Evolutionary conservation across 441 rosid genomes (phyloP), one percentile per base, ranked within the genome.

Genomic region (Adansonia gregorii): DNA sequence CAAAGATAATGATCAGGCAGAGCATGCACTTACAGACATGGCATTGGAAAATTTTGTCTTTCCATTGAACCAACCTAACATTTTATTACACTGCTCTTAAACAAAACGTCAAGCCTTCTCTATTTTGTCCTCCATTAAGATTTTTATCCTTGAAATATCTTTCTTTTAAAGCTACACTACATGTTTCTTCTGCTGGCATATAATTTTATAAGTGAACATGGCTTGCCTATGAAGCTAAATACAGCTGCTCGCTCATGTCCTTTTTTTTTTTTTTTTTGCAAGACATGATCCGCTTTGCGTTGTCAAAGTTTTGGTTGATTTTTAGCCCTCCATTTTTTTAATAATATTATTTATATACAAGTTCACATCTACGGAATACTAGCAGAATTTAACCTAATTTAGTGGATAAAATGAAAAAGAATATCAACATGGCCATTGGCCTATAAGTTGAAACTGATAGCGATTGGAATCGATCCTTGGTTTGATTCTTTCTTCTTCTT

Each of bases 61-160:
- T 79, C 96, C 81, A 79, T 77, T 80, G 52, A 80, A 68, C 91
- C 92, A 84, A 77, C 89, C 89, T 65, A 87, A 80, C 93, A 91
- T 91, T 75, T 75, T 51, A 10, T 49, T 65, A 65, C 14, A 48
- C 51, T 9, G 35, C 52, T 43, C 72, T n/a, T 15, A 3, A 39
- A 12, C 6, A 6, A 14, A 45, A 49, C 52, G 51, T 46, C 46
- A 52, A 31, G 74, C 22, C 58, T 27, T 24, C 41, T 52, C 15
- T 64, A 24, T 2, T 59, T 22, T 14, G 35, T 60, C 12, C 39
- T 22, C 14, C 27, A 11, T 19, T 10, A 2, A 58, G 27, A 2
- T 31, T 63, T 31, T 24, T 27, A 27, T 63, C 9, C 48, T 45
- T 39, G 52, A 75, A 59, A n/a, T 49, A n/a, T 31, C 8, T 60